These are phyloP conservation scores for Talaromyces verruculosus DNA, from an alignment of 2,329 filamentous ascomycete species.

Conservation along the genomic window DNA sequence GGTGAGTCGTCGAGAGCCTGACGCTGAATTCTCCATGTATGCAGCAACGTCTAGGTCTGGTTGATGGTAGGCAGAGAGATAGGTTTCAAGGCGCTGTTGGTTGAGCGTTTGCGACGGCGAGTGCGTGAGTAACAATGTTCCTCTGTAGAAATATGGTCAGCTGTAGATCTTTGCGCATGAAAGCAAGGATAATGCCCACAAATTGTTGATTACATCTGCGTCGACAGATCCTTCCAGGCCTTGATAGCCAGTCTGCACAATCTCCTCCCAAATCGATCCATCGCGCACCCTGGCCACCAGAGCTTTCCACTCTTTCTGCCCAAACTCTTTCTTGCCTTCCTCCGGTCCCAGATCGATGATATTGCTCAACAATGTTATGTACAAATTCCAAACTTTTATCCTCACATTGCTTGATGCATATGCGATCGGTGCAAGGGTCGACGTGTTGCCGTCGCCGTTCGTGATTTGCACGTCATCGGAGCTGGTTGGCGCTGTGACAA, in stretches of 20 bases:
- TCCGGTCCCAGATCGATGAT: constrained; percentile 85
- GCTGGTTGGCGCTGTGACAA: constrained; percentile 61
- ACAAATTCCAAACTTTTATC: constrained; percentile 96
- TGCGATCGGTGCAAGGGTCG: constrained; percentile 70
- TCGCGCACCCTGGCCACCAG: constrained; percentile 82
- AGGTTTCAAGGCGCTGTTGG: constrained; percentile 83
- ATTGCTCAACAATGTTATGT: constrained; percentile 88
- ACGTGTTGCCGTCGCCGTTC: constrained; percentile 43
- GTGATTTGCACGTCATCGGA: constrained; percentile 38
- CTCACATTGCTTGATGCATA: constrained; percentile 76
- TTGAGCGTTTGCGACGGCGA: constrained; percentile 79
- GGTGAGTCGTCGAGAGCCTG: constrained; percentile 35
- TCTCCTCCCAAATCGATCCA: constrained; percentile 91
- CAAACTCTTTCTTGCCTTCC: constrained; percentile 86
- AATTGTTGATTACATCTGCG: constrained; percentile 74
- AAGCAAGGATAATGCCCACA: constrained; percentile 38
- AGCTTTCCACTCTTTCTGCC: constrained; percentile 77
- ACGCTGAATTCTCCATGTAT: constrained; percentile 52
- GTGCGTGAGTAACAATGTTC: constrained; percentile 87
- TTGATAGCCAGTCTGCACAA: constrained; percentile 82
- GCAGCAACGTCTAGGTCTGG: constrained; percentile 71
- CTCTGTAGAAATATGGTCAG: constrained; percentile 52
- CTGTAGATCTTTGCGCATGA: background rate
- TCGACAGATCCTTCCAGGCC: constrained; percentile 88
- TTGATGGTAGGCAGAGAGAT: constrained; percentile 73